phyloP scores from a whole-genome alignment of 2,329 filamentous ascomycete genomes.

The Ascochyta clinopodiicola region DNA sequence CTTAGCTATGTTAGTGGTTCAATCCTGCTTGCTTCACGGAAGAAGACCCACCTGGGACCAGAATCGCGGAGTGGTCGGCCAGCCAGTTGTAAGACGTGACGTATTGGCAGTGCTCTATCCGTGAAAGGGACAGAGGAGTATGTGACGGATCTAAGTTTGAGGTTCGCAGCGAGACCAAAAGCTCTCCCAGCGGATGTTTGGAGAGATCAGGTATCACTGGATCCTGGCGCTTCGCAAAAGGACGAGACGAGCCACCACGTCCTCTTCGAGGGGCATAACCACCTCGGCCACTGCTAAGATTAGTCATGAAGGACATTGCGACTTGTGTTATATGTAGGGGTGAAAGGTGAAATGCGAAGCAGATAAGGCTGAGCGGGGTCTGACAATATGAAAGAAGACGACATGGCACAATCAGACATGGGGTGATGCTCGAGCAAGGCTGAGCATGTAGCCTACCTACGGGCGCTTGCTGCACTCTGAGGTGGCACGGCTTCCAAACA shows the following conservation, averaged over 20 bases:
- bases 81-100: constrained; percentile 63
- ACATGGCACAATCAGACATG: constrained; percentile 6
- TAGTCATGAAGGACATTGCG: constrained; percentile 1
- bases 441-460: constrained; percentile 28
- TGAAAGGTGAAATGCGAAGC: background rate
- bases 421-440: constrained; percentile 34
- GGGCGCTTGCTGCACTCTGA: constrained; percentile 21
- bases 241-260: constrained; percentile 20
- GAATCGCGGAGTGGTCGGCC: constrained; percentile 47
- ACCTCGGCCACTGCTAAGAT: constrained; percentile 19
- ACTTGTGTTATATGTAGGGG: background rate
- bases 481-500: constrained; percentile 27
- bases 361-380: no score
- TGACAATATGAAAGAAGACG: no score
- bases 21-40: background rate
- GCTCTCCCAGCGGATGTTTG: constrained; percentile 39
- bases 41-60: constrained; percentile 33
- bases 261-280: constrained; percentile 34
- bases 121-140: constrained; percentile 1
- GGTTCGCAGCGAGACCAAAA: constrained; percentile 28
- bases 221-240: constrained; percentile 17
- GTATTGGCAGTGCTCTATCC: constrained; percentile 52
- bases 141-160: constrained; percentile 15
- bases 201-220: constrained; percentile 29
- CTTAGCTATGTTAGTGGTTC: constrained; percentile 39